Evolutionary conservation across 2,329 filamentous ascomycete species (phyloP).

Genomic region (Pseudogymnoascus sp.): DNA sequence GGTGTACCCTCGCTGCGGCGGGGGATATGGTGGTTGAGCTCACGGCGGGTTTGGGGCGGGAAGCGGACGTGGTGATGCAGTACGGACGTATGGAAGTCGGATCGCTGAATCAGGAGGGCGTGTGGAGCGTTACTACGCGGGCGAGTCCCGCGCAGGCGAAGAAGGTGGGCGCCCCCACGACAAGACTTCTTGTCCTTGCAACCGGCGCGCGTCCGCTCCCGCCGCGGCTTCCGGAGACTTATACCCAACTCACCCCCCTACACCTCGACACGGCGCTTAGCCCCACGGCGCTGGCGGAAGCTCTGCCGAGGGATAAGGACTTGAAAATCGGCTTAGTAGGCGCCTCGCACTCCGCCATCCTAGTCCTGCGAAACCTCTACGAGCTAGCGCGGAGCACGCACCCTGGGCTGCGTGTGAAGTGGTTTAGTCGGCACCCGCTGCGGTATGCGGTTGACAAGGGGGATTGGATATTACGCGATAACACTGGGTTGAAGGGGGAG

Average conservation of each 20-base stretch:
- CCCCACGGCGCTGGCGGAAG: conserved; percentile 38
- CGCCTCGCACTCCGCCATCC: conserved; percentile 53
- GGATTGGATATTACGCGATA: conserved; percentile 56
- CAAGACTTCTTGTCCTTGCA: conserved; percentile 40
- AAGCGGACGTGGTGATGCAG: not conserved
- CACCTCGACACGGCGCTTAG: conserved; percentile 48
- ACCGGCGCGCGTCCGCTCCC: conserved; percentile 45
- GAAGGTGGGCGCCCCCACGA: not conserved
- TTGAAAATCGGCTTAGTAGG: conserved; percentile 48
- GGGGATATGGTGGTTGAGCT: conserved; percentile 44
- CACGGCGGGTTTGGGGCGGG: conserved; percentile 32
- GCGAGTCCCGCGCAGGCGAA: conserved; percentile 23
- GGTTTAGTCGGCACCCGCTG: conserved; percentile 52
- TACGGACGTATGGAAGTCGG: not conserved
- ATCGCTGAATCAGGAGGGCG: conserved; percentile 26
- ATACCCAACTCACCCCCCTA: not conserved
- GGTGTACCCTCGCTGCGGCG: conserved; percentile 48
- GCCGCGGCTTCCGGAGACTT: conserved; percentile 30
- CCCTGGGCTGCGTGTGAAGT: conserved; percentile 45
- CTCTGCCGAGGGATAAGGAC: conserved; percentile 30
- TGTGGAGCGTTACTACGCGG: conserved; percentile 32
- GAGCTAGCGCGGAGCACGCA: conserved; percentile 43
- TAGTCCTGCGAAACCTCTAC: conserved; percentile 53
- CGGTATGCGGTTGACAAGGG: conserved; percentile 54
- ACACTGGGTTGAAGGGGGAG: conserved; percentile 55